These are phyloP conservation scores for Chalaropsis ovoidea DNA, from an alignment of 2,329 filamentous ascomycete genomes.

Conservation along the genomic window DNA sequence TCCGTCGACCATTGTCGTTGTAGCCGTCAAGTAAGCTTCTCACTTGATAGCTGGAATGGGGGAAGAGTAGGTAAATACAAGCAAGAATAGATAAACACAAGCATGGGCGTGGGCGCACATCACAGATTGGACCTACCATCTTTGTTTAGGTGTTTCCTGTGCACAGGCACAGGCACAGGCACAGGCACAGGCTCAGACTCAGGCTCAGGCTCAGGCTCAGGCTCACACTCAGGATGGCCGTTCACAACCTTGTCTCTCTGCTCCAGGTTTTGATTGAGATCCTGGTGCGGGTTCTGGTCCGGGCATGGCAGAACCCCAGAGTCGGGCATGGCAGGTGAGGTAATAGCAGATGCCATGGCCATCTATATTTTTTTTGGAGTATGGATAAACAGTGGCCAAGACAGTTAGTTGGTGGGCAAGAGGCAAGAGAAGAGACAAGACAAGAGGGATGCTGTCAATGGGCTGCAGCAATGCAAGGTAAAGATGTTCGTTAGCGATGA, in stretches of 20 bases:
- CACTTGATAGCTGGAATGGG: not conserved
- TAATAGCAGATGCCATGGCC: not conserved
- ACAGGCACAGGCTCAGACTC: not conserved
- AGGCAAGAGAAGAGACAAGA: too few relatives aligned
- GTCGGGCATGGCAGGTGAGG: not conserved
- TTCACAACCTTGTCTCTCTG: not conserved
- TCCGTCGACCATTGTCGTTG: not conserved
- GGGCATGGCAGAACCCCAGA: constrained; percentile 6
- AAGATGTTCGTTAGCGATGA: constrained; percentile 6
- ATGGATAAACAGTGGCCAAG: not conserved
- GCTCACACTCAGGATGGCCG: not conserved
- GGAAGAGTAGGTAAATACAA: not conserved
- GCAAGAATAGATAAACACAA: not conserved
- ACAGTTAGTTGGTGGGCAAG: not conserved
- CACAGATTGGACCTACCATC: constrained; percentile 10
- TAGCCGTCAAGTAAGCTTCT: not conserved
- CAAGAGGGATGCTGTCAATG: not conserved
- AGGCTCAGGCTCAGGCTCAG: not conserved
- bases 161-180: not conserved
- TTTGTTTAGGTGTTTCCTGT: not conserved
- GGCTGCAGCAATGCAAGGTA: not conserved
- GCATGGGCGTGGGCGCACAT: not conserved
- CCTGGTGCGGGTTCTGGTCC: constrained; percentile 1
- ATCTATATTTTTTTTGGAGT: not conserved
- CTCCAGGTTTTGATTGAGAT: not conserved